A percentile compares a stretch with the other conserved stretches of the same genome.
Evolutionary conservation across 495 filamentous ascomycete species (phyloP).

Genomic region (Podospora pseudoanserina): DNA sequence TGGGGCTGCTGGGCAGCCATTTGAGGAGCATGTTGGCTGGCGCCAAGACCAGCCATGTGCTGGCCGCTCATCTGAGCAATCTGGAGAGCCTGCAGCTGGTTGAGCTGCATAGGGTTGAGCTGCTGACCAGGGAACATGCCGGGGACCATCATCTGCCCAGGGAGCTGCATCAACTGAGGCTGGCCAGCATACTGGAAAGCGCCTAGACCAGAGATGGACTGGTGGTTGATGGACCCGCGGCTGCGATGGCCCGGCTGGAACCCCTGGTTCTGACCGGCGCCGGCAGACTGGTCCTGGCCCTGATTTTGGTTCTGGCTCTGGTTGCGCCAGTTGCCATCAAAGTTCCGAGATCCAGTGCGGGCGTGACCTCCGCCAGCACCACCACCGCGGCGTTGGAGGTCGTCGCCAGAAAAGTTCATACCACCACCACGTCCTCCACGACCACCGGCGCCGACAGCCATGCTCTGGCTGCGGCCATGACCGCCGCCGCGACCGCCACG

Average conservation of each 20-base stretch:
- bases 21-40: conserved; percentile 73
- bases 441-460: conserved; percentile 54
- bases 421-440: conserved; percentile 40
- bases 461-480: conserved; percentile 61
- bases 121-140: conserved; percentile 80
- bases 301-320: conserved; percentile 62
- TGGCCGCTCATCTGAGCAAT: conserved; percentile 79
- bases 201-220: conserved; percentile 80
- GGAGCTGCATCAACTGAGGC: conserved; percentile 82
- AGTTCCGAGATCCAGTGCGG: conserved; percentile 81
- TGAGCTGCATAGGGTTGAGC: conserved; percentile 83
- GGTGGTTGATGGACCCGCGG: conserved; percentile 72
- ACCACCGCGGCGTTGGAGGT: conserved; percentile 70
- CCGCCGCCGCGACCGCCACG: conserved; percentile 48
- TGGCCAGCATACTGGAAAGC: conserved; percentile 90
- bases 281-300: conserved; percentile 50
- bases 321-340: conserved; percentile 96
- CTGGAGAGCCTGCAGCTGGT: conserved; percentile 88
- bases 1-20: conserved; percentile 66
- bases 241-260: conserved; percentile 93
- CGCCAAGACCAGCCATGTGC: conserved; percentile 62
- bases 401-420: conserved; percentile 40
- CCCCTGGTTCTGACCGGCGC: conserved; percentile 63
- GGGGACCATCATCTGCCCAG: conserved; percentile 72
- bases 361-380: conserved; percentile 66